Evolutionary conservation across 2,329 filamentous ascomycete species (phyloP).

Genomic region (Penicillium sp.): DNA sequence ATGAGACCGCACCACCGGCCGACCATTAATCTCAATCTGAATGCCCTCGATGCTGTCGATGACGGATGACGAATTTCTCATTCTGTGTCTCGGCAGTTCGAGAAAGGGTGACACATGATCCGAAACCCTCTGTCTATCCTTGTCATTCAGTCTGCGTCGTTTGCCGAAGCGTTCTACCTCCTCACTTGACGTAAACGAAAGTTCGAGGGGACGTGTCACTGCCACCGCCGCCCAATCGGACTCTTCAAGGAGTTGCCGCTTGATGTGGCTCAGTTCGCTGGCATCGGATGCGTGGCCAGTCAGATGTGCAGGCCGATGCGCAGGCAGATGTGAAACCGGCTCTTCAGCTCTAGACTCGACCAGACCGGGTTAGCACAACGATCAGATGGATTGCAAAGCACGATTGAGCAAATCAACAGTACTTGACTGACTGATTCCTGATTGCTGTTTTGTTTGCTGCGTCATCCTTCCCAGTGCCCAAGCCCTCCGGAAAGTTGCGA

Average conservation of each 20-base stretch:
- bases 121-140: slow-evolving; percentile 27
- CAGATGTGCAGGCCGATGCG: background rate
- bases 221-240: slow-evolving; percentile 43
- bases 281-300: background rate
- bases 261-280: slow-evolving; percentile 29
- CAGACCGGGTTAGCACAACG: slow-evolving; percentile 5
- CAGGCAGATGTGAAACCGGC: background rate
- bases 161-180: slow-evolving; percentile 38
- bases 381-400: background rate
- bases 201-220: slow-evolving; percentile 35
- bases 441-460: background rate
- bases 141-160: slow-evolving; percentile 35
- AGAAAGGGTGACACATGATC: background rate
- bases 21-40: slow-evolving; percentile 27
- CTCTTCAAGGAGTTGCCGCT: slow-evolving; percentile 36
- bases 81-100: background rate
- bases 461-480: background rate
- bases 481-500: slow-evolving; percentile 4
- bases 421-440: slow-evolving; percentile 1
- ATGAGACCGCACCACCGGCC: slow-evolving; percentile 12
- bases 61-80: slow-evolving; percentile 1
- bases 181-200: slow-evolving; percentile 31
- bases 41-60: slow-evolving; percentile 18
- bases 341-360: background rate
- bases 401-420: slow-evolving; percentile 7